Base-by-base conservation (phyloP, 2,329 filamentous ascomycete genomes). In the Hymenoscyphus scutula region DNA sequence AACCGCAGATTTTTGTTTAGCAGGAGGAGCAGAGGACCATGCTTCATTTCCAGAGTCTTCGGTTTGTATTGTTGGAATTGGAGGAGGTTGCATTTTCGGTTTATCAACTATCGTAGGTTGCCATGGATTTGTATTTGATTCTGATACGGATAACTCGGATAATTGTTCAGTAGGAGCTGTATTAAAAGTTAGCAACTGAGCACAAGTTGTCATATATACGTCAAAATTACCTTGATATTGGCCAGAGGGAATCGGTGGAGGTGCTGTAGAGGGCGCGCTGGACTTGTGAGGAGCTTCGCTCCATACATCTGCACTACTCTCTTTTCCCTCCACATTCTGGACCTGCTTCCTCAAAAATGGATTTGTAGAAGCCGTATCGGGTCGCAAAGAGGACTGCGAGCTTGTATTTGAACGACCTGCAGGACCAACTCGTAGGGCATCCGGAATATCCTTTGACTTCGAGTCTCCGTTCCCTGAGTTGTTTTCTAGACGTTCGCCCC, bases 121-220 rank as follows among this genome's bases (percentile, higher is more conserved):
- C 73, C 72, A 74, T 45, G 73, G 72, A 64, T 74, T 74, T 38
- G 69, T 66, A 29, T 51, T 69, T 27, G 68, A 63, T 51, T 70
- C 68, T 17, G 64, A 65, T 10, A 73, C 55, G 1, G 70, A 68
- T 7, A 72, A 65, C 4, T 67, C 68, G 1, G 67, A 64, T 32
- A 74, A 66, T 60, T 73, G 60, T 30, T 69, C 59, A 3, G 66
- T 51, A 38, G 67, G 53, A 60, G 61, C 7, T 57, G 29, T 51
- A 56, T 66, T 69, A 23, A 5, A 56, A 6, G 30, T 58, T 48
- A 58, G 56, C 25, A 48, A 8, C 25, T 11, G 17, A 25, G 7
- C 45, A 25, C 51, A 62, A 25, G 53, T 17, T 30, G 10, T 15
- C 7, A 25, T 23, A 1, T 34, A 30, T 10, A 15, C 17, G 8